Conservation (phyloP, 495 filamentous ascomycete species). For the Stereocaulon alpinum region DNA sequence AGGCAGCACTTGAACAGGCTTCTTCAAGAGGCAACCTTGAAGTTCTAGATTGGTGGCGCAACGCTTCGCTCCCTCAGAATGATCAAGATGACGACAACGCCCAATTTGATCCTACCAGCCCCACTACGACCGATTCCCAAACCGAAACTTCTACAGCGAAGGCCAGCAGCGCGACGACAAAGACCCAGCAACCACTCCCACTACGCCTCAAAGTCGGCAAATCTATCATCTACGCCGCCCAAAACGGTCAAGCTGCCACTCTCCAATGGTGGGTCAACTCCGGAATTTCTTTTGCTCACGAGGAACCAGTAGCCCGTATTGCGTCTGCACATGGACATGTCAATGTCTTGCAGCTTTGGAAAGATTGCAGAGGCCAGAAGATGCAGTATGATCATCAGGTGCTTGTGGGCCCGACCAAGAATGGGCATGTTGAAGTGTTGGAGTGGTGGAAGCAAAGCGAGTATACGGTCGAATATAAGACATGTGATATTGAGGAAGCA, state of each 20-base stretch:
- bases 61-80: conserved; percentile 34
- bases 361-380: conserved; percentile 65
- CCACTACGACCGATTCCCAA: not conserved
- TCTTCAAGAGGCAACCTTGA: conserved; percentile 70
- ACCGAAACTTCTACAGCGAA: not conserved
- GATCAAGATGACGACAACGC: not conserved
- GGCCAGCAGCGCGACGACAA: not conserved
- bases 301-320: conserved; percentile 68
- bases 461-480: conserved; percentile 79
- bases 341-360: conserved; percentile 73
- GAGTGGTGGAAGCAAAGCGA: conserved; percentile 85
- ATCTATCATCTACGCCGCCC: conserved; percentile 67
- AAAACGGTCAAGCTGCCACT: conserved; percentile 58
- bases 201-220: conserved; percentile 67
- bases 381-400: conserved; percentile 85
- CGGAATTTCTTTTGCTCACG: conserved; percentile 60
- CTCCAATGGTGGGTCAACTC: conserved; percentile 77
- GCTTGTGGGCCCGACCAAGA: conserved; percentile 76
- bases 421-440: conserved; percentile 70
- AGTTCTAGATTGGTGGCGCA: conserved; percentile 86
- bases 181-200: conserved; percentile 21
- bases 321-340: conserved; percentile 82
- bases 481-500: conserved; percentile 90
- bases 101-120: not conserved
- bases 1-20: conserved; percentile 75